Percentiles rank a stretch among this genome's conserved stretches.
These are phyloP conservation scores for Fusarium gaditjirri DNA, from an alignment of 2,329 filamentous ascomycete genomes.

Conservation along the genomic window DNA sequence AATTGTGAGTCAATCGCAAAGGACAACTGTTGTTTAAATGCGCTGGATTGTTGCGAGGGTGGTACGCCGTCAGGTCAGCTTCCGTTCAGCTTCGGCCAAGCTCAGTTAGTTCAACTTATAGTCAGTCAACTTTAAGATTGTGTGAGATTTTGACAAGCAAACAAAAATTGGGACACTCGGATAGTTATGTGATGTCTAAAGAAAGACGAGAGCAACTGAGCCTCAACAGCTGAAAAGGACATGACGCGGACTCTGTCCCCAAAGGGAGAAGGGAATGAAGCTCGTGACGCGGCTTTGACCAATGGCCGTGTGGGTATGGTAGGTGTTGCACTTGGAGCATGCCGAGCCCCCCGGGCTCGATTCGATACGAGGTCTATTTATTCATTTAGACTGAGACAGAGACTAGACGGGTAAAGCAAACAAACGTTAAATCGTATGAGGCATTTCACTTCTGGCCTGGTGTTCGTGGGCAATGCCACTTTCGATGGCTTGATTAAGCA, in stretches of 20 bases:
- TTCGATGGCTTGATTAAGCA: slow-evolving; percentile 8
- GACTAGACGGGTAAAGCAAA: slow-evolving; percentile 5
- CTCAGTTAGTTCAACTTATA: background rate
- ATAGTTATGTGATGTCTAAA: slow-evolving; percentile 15
- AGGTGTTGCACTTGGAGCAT: slow-evolving; percentile 31
- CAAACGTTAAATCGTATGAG: slow-evolving; percentile 7
- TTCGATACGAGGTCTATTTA: slow-evolving; percentile 29
- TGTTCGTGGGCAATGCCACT: background rate
- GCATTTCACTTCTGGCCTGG: slow-evolving; percentile 7
- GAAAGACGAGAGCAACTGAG: slow-evolving; percentile 15
- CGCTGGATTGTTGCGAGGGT: slow-evolving; percentile 5
- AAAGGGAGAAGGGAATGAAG: slow-evolving; percentile 23
- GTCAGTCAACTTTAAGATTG: background rate
- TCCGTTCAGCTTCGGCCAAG: background rate
- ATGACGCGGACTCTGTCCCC: slow-evolving; percentile 37
- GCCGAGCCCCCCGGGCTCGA: slow-evolving; percentile 31
- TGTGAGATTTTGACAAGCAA: background rate
- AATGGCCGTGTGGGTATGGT: slow-evolving; percentile 27
- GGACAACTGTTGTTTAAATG: slow-evolving; percentile 4
- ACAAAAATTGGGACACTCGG: slow-evolving; percentile 3
- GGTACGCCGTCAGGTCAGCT: slow-evolving; percentile 8
- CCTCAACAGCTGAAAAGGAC: slow-evolving; percentile 1
- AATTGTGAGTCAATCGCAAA: background rate
- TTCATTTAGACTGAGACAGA: slow-evolving; percentile 2
- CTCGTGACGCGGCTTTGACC: slow-evolving; percentile 37